Evolutionary conservation across 2,329 filamentous ascomycete genomes (phyloP).

Genomic region (Clathrospora elynae): DNA sequence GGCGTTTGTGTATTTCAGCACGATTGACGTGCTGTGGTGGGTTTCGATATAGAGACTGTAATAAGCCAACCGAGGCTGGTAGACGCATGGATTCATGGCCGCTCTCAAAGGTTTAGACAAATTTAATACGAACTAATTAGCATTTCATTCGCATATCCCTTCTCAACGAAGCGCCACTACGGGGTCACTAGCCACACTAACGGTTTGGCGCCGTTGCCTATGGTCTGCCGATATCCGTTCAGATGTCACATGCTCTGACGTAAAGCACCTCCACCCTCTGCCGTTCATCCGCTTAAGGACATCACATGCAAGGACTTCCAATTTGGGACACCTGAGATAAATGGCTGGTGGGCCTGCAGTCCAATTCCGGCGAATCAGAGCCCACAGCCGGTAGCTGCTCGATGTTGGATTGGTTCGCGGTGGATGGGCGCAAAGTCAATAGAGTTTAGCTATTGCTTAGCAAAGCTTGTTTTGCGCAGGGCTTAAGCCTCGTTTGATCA

Average conservation of each 20-base stretch:
- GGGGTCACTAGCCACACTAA: too few relatives aligned
- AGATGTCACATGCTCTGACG: constrained; percentile 9
- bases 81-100: too few relatives aligned
- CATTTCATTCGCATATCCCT: too few relatives aligned
- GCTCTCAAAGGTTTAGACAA: too few relatives aligned
- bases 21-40: background rate
- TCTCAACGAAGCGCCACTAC: too few relatives aligned
- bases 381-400: background rate
- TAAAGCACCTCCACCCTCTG: constrained; percentile 3
- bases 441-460: constrained; percentile 19
- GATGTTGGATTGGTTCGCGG: constrained; percentile 2
- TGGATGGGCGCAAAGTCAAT: background rate
- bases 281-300: background rate
- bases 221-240: too few relatives aligned
- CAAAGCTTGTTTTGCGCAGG: constrained; percentile 24
- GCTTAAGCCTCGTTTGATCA: constrained; percentile 8
- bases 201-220: too few relatives aligned
- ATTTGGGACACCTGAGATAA: constrained; percentile 1
- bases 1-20: constrained; percentile 11
- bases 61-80: constrained; percentile 3
- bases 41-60: constrained; percentile 5
- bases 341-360: constrained; percentile 4
- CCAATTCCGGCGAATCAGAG: constrained; percentile 2
- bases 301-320: constrained; percentile 5
- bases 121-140: too few relatives aligned